These are phyloP conservation scores for Aureobasidium subglaciale DNA, from an alignment of 2,329 filamentous ascomycete genomes.

Conservation along the genomic window DNA sequence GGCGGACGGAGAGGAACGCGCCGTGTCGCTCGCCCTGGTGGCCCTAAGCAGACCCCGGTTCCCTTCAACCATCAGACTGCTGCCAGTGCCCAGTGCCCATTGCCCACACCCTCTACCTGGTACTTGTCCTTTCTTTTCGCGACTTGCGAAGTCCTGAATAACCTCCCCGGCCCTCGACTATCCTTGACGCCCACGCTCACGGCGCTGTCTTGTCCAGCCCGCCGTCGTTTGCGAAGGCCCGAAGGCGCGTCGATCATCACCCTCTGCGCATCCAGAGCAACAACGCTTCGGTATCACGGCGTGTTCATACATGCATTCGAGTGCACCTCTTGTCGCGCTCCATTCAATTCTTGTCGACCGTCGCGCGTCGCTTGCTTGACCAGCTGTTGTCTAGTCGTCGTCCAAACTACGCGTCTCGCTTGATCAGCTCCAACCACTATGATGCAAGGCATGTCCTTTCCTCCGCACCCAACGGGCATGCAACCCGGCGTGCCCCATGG, in stretches of 20 bases:
- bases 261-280: not conserved
- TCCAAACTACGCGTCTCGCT: constrained; percentile 5
- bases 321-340: not conserved
- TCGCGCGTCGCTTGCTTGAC: not conserved
- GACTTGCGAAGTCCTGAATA: not conserved
- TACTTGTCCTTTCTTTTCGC: not conserved
- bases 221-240: not conserved
- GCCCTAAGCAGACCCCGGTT: constrained; percentile 4
- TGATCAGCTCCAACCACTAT: constrained; percentile 23
- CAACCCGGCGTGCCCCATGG: constrained; percentile 61
- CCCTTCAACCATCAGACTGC: too few relatives aligned
- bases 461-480: constrained; percentile 63
- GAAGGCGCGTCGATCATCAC: not conserved
- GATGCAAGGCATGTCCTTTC: constrained; percentile 42
- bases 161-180: not conserved
- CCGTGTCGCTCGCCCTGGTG: constrained; percentile 8
- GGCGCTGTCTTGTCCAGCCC: not conserved
- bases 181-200: not conserved
- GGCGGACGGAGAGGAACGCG: constrained; percentile 3
- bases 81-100: too few relatives aligned
- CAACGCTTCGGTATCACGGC: not conserved
- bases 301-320: constrained; percentile 8
- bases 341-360: not conserved
- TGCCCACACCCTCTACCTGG: not conserved
- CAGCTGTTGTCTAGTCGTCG: not conserved